Percentiles rank a stretch among this genome's conserved stretches.
These are phyloP conservation scores for Spathaspora boniae DNA, from an alignment of 805 yeast species.

Conservation along the genomic window DNA sequence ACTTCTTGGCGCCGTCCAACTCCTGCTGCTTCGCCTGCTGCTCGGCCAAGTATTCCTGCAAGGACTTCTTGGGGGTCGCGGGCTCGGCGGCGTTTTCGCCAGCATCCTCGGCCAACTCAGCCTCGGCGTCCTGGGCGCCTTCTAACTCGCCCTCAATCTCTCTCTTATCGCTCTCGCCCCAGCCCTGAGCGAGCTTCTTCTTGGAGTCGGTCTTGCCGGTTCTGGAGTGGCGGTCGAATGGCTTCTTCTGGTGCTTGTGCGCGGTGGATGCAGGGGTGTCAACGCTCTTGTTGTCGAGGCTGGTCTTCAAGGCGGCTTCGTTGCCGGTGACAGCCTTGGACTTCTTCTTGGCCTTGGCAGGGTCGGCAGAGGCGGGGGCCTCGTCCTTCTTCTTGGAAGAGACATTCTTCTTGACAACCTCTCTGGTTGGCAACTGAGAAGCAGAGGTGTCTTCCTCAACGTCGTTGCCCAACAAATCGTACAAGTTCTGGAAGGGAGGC, in stretches of 20 bases:
- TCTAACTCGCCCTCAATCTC: conserved; percentile 68
- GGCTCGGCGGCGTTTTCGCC: conserved; percentile 38
- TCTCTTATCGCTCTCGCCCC: conserved; percentile 74
- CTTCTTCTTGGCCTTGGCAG: conserved; percentile 73
- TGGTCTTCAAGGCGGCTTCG: conserved; percentile 81
- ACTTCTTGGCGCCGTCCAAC: conserved; percentile 31
- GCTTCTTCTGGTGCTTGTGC: conserved; percentile 52
- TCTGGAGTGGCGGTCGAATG: conserved; percentile 83
- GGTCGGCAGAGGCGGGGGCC: conserved; percentile 79
- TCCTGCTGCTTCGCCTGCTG: conserved; percentile 43
- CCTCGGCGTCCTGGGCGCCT: conserved; percentile 35
- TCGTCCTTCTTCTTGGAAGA: conserved; percentile 84
- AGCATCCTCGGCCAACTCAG: conserved; percentile 46
- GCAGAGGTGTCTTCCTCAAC: conserved; percentile 78
- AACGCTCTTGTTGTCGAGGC: conserved; percentile 69
- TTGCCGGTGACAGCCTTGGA: conserved; percentile 73
- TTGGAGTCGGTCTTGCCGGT: conserved; percentile 79
- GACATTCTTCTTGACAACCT: conserved; percentile 75
- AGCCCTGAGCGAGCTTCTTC: conserved; percentile 79
- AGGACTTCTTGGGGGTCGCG: conserved; percentile 60
- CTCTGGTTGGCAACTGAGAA: conserved; percentile 58
- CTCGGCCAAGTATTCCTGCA: conserved; percentile 84
- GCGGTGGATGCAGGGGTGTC: conserved; percentile 53
- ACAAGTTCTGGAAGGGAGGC: conserved; percentile 56
- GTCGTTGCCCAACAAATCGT: conserved; percentile 83